Base-by-base conservation (phyloP, 139 green algal genomes). In the Penium margaritaceum region DNA sequence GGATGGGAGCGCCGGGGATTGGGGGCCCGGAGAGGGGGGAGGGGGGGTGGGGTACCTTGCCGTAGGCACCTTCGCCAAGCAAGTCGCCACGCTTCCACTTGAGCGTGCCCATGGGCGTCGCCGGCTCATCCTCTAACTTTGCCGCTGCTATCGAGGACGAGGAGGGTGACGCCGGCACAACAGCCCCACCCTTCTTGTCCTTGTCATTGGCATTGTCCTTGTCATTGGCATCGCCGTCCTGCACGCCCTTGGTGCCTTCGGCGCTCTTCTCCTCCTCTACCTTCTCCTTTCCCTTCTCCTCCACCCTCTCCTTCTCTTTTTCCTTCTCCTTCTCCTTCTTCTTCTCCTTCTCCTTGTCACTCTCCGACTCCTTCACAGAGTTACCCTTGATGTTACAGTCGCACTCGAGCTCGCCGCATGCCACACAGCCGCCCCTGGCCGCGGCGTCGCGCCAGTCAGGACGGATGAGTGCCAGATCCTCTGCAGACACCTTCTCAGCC, bases 51-150 rank as follows among this genome's bases (percentile, higher is more conserved):
- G 2, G 12, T 51, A 85, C 79, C 83, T 88, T 87, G 70, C 87
- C 87, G 63, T 87, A 91, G 1, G 87, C 83, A 1, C 87, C 85
- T 70, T 91, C 87, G 0, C 84, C 79, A 14, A 85, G 43, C 21
- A 85, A 76, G 41, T 85, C 60, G 14, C 79, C 79, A 19, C 64
- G 43, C 55, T 47, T 67, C 79, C 79, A 83, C 34, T 46, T 32
- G 7, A 89, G 72, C 29, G 72, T 64, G 3, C 85, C 85, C 15
- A 76, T 84, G 57, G 64, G 36, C 36, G 83, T 36, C 36, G 74
- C 27, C 51, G 53, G 33, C 27, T 61, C 46, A n/a, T 64, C 37
- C 54, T 39, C n/a, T n/a, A 58, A n/a, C 47, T 33, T 21, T n/a
- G 27, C 47, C 47, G 27, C 47, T n/a, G 47, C n/a, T n/a, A 58